Evolutionary conservation across 306 rosid genomes (phyloP), one percentile per base, ranked within the genome.

Genomic region (Cucurbita pepo): DNA sequence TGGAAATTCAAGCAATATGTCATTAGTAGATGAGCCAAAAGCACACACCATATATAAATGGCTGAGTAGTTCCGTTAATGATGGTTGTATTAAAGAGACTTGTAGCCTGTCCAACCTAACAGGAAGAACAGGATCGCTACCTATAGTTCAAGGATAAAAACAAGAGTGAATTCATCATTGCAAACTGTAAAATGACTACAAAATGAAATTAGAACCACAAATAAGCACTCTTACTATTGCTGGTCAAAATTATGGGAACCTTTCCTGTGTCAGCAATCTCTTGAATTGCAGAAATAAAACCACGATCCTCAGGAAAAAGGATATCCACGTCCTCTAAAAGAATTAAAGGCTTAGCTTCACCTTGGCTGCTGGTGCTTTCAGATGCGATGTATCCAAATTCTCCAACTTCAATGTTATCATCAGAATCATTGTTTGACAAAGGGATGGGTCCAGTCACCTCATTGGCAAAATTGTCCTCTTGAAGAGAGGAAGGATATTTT

Each of bases 161-260:
- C 51, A 12, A 47, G 21, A 15, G 73, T 61, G 41, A 75, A 6
- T 38, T 73, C 47, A 78, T 50, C 62, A 37, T 69, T 52, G n/a
- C 52, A 79, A 74, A 72, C 81, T 78, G 71, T 37, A 36, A 75
- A 36, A 30, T 37, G 43, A 57, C 56, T 64, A 76, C 71, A 41
- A 30, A 78, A 79, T 58, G 61, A 54, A 78, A 34, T 25, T n/a
- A 61, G 53, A 41, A 22, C 44, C 69, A 52, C 75, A 25, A 53
- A 71, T 57, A 65, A 78, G 83, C 74, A 30, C 82, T 77, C 94
- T 90, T 89, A 94, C 99, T 81, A 63, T 89, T 87, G 96, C 96
- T 86, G 83, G 99, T 94, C 82, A 94, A 70, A 82, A 94, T 82
- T 75, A 94, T 90, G 69, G 99, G 97, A 63, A 96, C 87, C 79